These are phyloP conservation scores for Pyrus bretschneideri DNA, from an alignment of 306 rosid genomes.

Conservation along the genomic window DNA sequence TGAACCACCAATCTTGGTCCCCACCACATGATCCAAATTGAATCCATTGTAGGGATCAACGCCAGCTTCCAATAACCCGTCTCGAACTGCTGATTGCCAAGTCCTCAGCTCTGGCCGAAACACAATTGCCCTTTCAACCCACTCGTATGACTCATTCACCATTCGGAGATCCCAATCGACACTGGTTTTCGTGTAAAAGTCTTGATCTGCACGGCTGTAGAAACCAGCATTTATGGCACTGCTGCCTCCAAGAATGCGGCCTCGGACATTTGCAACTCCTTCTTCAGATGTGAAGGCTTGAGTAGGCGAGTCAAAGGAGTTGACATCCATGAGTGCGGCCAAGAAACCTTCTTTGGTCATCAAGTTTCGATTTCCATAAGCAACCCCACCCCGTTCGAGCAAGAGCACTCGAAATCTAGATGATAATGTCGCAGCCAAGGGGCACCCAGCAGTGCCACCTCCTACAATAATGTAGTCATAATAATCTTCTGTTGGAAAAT, in stretches of 20 bases:
- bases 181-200: constrained; percentile 39
- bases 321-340: constrained; percentile 35
- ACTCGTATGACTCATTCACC: constrained; percentile 65
- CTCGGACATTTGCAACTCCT: constrained; percentile 83
- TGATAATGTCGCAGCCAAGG: constrained; percentile 76
- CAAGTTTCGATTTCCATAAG: constrained; percentile 30
- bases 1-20: constrained; percentile 87
- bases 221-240: constrained; percentile 92
- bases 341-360: constrained; percentile 88
- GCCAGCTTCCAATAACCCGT: constrained; percentile 70
- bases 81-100: constrained; percentile 82
- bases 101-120: constrained; percentile 49
- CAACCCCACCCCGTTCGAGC: constrained; percentile 68
- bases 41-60: constrained; percentile 76
- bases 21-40: constrained; percentile 50
- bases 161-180: constrained; percentile 43
- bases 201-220: constrained; percentile 70
- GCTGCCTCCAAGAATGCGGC: constrained; percentile 92
- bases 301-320: constrained; percentile 45
- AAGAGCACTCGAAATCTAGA: constrained; percentile 44
- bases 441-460: constrained; percentile 95
- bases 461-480: constrained; percentile 84
- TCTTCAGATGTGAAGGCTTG: constrained; percentile 75
- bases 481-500: constrained; percentile 58
- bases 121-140: constrained; percentile 78